A percentile compares a stretch with the other conserved stretches of the same genome.
Evolutionary conservation across 192 early-diverging fungal species (phyloP).

Genomic region (Gonapodya sp.): DNA sequence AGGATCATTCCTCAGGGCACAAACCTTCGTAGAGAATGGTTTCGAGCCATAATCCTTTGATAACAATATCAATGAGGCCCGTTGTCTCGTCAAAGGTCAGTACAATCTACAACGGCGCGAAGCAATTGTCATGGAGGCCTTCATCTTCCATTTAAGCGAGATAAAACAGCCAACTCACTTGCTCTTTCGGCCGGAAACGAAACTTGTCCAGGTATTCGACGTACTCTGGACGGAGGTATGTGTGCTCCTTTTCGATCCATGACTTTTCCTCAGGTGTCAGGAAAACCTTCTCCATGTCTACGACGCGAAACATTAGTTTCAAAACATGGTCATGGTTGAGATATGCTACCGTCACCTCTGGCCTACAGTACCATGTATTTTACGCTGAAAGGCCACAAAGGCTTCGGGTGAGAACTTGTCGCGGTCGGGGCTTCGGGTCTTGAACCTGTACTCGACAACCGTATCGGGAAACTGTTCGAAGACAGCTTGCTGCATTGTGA

Average conservation of each 20-base stretch:
- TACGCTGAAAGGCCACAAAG: conserved; percentile 29
- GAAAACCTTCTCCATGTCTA: conserved; percentile 32
- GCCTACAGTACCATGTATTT: conserved; percentile 24
- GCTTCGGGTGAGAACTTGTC: conserved; percentile 29
- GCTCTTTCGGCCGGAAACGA: conserved; percentile 39
- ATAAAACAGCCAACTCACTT: conserved; percentile 21
- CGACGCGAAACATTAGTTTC: neutral
- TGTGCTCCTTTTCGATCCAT: conserved; percentile 29
- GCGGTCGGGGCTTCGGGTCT: conserved; percentile 41
- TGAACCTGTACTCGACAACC: conserved; percentile 51
- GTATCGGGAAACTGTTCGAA: conserved; percentile 55
- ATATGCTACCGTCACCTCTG: too few relatives aligned
- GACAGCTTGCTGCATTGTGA: conserved; percentile 67
- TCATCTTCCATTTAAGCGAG: too few relatives aligned
- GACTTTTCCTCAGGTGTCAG: conserved; percentile 28
- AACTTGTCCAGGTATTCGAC: conserved; percentile 48
- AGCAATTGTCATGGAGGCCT: conserved; percentile 12
- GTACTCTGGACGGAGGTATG: conserved; percentile 47
- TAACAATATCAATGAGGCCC: conserved; percentile 29
- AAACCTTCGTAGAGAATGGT: conserved; percentile 59
- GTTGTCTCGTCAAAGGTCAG: neutral
- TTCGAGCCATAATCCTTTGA: conserved; percentile 56
- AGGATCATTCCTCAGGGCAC: too few relatives aligned
- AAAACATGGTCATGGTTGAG: conserved; percentile 7
- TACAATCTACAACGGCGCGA: conserved; percentile 8